Conservation (phyloP, 2,329 filamentous ascomycete species). For the Fusarium beomiforme region DNA sequence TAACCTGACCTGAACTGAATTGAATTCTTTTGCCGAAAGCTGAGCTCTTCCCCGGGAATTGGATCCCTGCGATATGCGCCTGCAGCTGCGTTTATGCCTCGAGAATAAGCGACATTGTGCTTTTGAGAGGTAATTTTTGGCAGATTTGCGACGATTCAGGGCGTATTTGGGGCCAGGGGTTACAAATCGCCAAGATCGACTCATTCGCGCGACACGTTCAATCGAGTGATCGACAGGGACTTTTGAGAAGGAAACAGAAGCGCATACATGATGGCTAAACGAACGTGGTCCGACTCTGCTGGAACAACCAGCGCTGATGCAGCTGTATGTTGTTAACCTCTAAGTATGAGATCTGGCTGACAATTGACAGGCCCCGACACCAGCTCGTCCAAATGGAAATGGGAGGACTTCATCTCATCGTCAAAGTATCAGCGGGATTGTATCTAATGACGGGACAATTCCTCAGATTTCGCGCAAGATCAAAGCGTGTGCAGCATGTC, state of each 20-base stretch:
- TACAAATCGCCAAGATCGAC: not conserved
- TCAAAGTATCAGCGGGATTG: slow-evolving; percentile 26
- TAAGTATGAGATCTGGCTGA: slow-evolving; percentile 8
- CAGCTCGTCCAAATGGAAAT: slow-evolving; percentile 29
- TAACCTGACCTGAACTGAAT: slow-evolving; percentile 7
- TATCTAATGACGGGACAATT: slow-evolving; percentile 31
- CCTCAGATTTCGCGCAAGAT: slow-evolving; percentile 53
- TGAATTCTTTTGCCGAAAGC: not conserved
- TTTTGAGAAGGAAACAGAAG: not conserved
- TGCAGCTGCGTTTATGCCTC: not conserved
- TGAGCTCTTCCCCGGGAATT: not conserved
- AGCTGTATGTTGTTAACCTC: slow-evolving; percentile 7
- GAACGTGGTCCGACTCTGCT: slow-evolving; percentile 41
- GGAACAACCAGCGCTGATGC: slow-evolving; percentile 9
- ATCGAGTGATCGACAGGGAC: not conserved
- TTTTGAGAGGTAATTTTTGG: not conserved
- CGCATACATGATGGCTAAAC: slow-evolving; percentile 30
- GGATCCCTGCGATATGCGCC: not conserved
- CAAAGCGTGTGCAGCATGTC: slow-evolving; percentile 53
- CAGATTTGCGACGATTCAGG: not conserved
- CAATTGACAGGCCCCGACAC: slow-evolving; percentile 17
- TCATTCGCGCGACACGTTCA: not conserved
- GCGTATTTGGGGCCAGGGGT: not conserved
- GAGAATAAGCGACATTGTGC: not conserved
- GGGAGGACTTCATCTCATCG: slow-evolving; percentile 29